These are phyloP conservation scores for Aspergillus affinis DNA, from an alignment of 495 filamentous ascomycete genomes.

Conservation along the genomic window DNA sequence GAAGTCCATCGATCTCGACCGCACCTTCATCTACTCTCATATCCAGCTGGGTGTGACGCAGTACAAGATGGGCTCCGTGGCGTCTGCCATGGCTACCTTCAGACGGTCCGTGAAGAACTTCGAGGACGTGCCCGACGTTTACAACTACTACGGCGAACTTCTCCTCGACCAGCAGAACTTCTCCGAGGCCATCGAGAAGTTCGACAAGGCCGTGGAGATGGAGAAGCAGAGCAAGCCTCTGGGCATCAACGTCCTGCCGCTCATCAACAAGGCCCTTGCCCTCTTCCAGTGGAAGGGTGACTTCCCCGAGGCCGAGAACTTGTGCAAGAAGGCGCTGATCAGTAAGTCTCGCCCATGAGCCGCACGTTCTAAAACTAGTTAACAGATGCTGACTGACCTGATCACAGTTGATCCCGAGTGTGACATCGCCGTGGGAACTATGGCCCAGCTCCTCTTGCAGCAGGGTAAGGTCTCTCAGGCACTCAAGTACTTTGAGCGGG, in stretches of 20 bases:
- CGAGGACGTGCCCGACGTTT: slow-evolving; percentile 92
- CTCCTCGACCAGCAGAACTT: slow-evolving; percentile 95
- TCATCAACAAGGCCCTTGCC: slow-evolving; percentile 98
- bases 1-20: slow-evolving; percentile 96
- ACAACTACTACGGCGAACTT: slow-evolving; percentile 99
- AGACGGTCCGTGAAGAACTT: slow-evolving; percentile 98
- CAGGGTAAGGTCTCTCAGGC: slow-evolving; percentile 96
- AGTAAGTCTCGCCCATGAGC: slow-evolving; percentile 60
- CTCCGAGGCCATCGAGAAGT: slow-evolving; percentile 94
- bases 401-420: slow-evolving; percentile 95
- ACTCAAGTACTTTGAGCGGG: slow-evolving; percentile 94
- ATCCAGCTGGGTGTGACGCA: slow-evolving; percentile 99
- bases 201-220: slow-evolving; percentile 96
- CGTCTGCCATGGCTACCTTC: slow-evolving; percentile 98
- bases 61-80: slow-evolving; percentile 99
- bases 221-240: slow-evolving; percentile 90
- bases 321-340: slow-evolving; percentile 95
- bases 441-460: slow-evolving; percentile 97
- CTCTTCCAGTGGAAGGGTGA: slow-evolving; percentile 98
- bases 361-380: not conserved
- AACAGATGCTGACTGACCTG: slow-evolving; percentile 14
- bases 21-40: slow-evolving; percentile 96
- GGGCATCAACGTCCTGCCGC: slow-evolving; percentile 93
- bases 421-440: slow-evolving; percentile 97
- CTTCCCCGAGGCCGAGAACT: slow-evolving; percentile 88